These are phyloP conservation scores for Colletotrichum ledebouriae DNA, from an alignment of 2,329 filamentous ascomycete species.

Conservation along the genomic window DNA sequence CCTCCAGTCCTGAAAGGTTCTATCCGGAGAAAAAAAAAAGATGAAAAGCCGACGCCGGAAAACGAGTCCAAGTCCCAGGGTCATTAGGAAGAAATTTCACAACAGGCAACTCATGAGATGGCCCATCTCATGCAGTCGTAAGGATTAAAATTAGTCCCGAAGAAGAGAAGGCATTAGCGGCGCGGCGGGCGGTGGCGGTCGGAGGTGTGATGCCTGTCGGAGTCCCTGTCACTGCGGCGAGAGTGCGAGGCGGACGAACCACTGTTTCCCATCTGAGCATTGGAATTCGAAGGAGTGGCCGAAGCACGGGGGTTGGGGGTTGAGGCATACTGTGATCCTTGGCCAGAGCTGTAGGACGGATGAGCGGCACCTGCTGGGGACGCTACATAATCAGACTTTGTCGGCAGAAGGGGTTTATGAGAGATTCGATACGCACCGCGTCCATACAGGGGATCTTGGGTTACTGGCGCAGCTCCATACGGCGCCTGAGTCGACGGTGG, in stretches of 20 bases:
- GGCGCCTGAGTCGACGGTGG: conserved; percentile 38
- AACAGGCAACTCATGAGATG: conserved; percentile 39
- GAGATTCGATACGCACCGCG: conserved; percentile 68
- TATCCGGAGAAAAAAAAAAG: conserved; percentile 41
- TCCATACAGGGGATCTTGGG: conserved; percentile 67
- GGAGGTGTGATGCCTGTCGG: conserved; percentile 55
- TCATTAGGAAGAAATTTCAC: conserved; percentile 43
- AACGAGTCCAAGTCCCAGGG: conserved; percentile 40
- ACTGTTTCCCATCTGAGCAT: conserved; percentile 55
- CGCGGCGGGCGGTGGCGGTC: conserved; percentile 57
- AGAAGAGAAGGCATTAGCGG: conserved; percentile 48
- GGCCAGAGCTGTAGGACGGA: conserved; percentile 48
- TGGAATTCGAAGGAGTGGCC: conserved; percentile 54
- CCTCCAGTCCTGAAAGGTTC: conserved; percentile 31
- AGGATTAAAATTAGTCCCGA: conserved; percentile 27
- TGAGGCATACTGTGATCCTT: conserved; percentile 67
- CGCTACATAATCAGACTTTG: conserved; percentile 63
- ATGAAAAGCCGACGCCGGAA: conserved; percentile 42
- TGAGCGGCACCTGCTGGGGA: conserved; percentile 64
- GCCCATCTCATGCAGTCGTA: conserved; percentile 41
- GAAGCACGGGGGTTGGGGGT: conserved; percentile 56
- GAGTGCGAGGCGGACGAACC: conserved; percentile 49
- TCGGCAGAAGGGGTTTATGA: conserved; percentile 24
- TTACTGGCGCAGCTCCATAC: conserved; percentile 52
- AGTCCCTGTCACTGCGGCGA: conserved; percentile 59